A percentile compares a stretch with the other conserved stretches of the same genome.
These are phyloP conservation scores for Golubevia pallescens DNA, from an alignment of 1,284 basidiomycete genomes.

Conservation along the genomic window DNA sequence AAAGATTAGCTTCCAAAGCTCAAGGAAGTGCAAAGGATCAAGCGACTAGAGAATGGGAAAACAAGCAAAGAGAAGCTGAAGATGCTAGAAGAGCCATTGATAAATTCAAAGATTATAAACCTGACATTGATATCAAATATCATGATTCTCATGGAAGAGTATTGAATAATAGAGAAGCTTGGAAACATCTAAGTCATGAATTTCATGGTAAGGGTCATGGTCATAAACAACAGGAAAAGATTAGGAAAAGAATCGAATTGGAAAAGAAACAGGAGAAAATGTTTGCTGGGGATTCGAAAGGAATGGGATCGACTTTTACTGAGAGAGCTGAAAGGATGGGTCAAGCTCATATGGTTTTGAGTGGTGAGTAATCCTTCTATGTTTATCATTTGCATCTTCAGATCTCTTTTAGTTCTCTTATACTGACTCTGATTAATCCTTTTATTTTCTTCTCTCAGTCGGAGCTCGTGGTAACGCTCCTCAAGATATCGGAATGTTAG, in stretches of 20 bases:
- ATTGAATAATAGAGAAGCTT: constrained; percentile 83
- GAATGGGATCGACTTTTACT: constrained; percentile 54
- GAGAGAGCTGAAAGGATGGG: constrained; percentile 50
- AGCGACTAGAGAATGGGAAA: constrained; percentile 91
- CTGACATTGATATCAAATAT: constrained; percentile 94
- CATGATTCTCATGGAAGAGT: constrained; percentile 93
- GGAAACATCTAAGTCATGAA: constrained; percentile 63
- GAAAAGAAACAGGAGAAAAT: constrained; percentile 31
- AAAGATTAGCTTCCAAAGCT: constrained; percentile 68
- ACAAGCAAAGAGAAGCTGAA: constrained; percentile 85
- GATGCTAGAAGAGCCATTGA: constrained; percentile 84
- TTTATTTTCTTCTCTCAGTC: constrained; percentile 21
- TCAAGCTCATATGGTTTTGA: constrained; percentile 61
- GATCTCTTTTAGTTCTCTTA: background rate
- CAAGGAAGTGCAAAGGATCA: constrained; percentile 75
- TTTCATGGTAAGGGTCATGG: constrained; percentile 62
- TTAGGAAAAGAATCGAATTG: constrained; percentile 47
- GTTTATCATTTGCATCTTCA: background rate
- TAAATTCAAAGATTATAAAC: constrained; percentile 90
- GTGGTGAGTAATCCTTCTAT: constrained; percentile 8
- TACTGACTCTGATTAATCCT: background rate
- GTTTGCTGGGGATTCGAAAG: constrained; percentile 30
- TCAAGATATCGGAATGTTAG: constrained; percentile 47
- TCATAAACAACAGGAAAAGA: constrained; percentile 52
- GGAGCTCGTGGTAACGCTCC: constrained; percentile 49